A percentile compares a stretch with the other conserved stretches of the same genome.
Evolutionary conservation across 2,329 filamentous ascomycete genomes (phyloP).

Genomic region (Drechmeria coniospora): DNA sequence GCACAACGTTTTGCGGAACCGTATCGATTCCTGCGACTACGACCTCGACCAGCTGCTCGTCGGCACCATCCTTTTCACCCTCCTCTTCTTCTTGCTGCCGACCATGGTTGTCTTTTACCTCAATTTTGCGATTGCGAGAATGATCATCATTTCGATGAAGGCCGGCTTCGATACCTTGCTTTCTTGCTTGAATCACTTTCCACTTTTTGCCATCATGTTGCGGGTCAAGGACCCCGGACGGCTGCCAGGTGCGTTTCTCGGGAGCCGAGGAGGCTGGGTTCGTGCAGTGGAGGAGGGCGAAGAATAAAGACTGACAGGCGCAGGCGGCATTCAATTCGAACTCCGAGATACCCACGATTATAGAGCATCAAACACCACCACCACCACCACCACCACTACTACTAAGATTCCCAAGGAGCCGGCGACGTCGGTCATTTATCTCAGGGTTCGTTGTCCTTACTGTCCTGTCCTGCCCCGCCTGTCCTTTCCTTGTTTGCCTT

Average conservation of each 20-base stretch:
- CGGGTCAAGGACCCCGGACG: conserved; percentile 83
- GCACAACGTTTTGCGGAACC: conserved; percentile 88
- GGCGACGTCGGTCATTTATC: conserved; percentile 67
- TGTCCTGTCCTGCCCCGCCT: too few species aligned
- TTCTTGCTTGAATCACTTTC: conserved; percentile 93
- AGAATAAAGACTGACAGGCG: conserved; percentile 3
- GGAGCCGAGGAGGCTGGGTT: too few species aligned
- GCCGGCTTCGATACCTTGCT: conserved; percentile 81
- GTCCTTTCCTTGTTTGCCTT: too few species aligned
- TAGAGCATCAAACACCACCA: conserved; percentile 23
- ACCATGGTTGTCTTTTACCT: conserved; percentile 95
- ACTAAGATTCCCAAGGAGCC: conserved; percentile 28
- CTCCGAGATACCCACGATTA: conserved; percentile 55
- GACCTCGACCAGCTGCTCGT: conserved; percentile 92
- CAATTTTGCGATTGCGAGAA: conserved; percentile 85
- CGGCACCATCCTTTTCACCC: conserved; percentile 88
- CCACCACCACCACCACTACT: too few species aligned
- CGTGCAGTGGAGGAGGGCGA: too few species aligned
- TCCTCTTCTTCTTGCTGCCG: conserved; percentile 86
- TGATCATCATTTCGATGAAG: conserved; percentile 89
- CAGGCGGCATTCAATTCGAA: conserved; percentile 68
- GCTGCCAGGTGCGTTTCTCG: conserved; percentile 64
- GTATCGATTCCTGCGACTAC: conserved; percentile 98
- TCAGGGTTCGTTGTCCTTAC: conserved; percentile 47
- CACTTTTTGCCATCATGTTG: conserved; percentile 91